Evolutionary conservation across 1,139 yeast species (phyloP), one percentile per base, ranked within the genome.

Genomic region (Geotrichum australiense): DNA sequence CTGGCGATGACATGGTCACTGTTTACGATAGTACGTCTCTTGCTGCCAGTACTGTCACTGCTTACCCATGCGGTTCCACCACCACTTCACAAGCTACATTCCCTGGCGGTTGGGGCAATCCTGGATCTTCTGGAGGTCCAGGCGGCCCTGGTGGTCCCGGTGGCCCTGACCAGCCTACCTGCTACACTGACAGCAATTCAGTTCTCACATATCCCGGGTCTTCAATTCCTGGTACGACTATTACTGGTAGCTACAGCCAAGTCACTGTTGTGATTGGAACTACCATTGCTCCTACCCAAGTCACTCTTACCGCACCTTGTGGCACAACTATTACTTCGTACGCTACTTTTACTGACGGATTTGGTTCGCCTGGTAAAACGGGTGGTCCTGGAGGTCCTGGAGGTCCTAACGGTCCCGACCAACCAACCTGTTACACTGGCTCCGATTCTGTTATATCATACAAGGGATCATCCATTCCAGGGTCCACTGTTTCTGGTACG

Each of bases 241-340:
- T n/a, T 11, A 37, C 39, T 26, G 30, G 35, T 20, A 7, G 26
- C 7, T 29, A 30, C n/a, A 28, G 35, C 19, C 45, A 33, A 14
- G 38, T 37, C 21, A 40, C 47, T 18, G 42, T 44, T 26, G 18
- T 37, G 14, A 22, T 29, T 24, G 44, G 44, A 11, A 40, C 46
- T 11, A 30, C 39, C 16, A 21, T 36, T 21, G 22, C 4, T 8
- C 42, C 42, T 15, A 39, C 42, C 11, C 26, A 31, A 20, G 36
- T 24, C 12, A 26, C 38, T 27, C 37, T 36, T 15, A 27, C 21
- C 21, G 18, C 41, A n/a, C 27, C 34, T n/a, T 23, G 32, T 10
- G 38, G 42, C 11, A 4, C 41, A 11, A 34, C 36, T 14, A 33
- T 37, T 12, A 19, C 37, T 19, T 24, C 34, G 2, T 31, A 37